These are phyloP conservation scores for Wickerhamomyces hampshirensis DNA, from an alignment of 805 yeast species.

Conservation along the genomic window DNA sequence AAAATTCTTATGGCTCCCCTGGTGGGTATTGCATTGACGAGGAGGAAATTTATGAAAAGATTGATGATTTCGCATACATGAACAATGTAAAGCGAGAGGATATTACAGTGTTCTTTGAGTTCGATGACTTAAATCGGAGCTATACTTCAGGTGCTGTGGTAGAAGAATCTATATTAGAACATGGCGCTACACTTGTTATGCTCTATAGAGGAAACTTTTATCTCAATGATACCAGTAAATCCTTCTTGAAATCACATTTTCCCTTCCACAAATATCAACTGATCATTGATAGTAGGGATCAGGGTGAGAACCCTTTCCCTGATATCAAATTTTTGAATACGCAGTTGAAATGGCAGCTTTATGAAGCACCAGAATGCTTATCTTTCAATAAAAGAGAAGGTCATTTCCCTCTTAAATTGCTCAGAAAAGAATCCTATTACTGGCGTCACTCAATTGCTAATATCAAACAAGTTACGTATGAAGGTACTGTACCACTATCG, in stretches of 20 bases:
- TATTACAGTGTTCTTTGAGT: background rate
- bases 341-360: background rate
- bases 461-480: no score
- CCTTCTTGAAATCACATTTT: background rate
- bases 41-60: background rate
- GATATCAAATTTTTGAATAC: no score
- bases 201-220: background rate
- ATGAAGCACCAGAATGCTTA: background rate
- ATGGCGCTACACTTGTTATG: background rate
- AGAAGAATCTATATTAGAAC: background rate
- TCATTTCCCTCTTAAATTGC: background rate
- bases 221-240: background rate
- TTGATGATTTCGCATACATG: background rate
- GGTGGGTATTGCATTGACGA: background rate
- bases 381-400: background rate
- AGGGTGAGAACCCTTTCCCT: background rate
- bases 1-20: background rate
- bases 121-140: background rate
- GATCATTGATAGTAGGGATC: background rate
- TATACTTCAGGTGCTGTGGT: background rate
- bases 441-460: no score
- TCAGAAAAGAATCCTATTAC: background rate
- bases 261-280: no score
- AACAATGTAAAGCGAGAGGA: background rate
- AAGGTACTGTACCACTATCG: background rate